Base-by-base conservation (phyloP, 345 rosid genomes). In the Eucalyptus caleyi region DNA sequence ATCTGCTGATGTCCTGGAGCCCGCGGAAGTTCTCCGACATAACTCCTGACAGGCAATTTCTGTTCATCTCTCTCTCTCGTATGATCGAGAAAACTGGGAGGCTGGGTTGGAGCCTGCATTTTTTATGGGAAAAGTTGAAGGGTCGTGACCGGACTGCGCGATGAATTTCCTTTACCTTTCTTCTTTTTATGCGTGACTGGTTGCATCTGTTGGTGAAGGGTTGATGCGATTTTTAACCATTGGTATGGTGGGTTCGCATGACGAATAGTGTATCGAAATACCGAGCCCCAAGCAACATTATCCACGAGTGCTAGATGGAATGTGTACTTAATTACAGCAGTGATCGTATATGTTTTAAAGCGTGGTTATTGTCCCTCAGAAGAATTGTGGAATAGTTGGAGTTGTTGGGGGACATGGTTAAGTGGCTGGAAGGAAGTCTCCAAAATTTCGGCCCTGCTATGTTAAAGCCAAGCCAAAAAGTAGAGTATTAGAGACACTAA, bases 1-100 rank as follows among this genome's bases (percentile, higher is more conserved):
- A 97, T 91, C 92, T 97, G 93, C 91, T 95, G 2, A 91, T 95
- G 94, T 97, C 99, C 26, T 97, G 99, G 99, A 89, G 93, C 69
- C 99, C 99, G 89, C 89, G 56, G 16, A 92, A 91, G 60, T 95
- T 96, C 89, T 95, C 99, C 1, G 96, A 97, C 34, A 92, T 97
- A 77, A 97, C 98, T 85, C 92, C 98, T 45, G 93, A 96, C 56
- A 96, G 99, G 99, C 95, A 77, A 77, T 50, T 56, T 54, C 26
- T 49, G 26, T 13, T 85, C 59, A 6, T 88, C 82, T 89, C 77
- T 32, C 56, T 32, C 59, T 42, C 65, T 10, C 47, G 6, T 51
- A 23, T 37, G 88, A 54, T 86, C 10, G 40, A 77, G 30, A 77
- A 77, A 77, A 77, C 83, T 21, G 27, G 47, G 83, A 40, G 83